Evolutionary conservation across 176 grass and related monocot genomes (phyloP).

Genomic region (Poa annua): DNA sequence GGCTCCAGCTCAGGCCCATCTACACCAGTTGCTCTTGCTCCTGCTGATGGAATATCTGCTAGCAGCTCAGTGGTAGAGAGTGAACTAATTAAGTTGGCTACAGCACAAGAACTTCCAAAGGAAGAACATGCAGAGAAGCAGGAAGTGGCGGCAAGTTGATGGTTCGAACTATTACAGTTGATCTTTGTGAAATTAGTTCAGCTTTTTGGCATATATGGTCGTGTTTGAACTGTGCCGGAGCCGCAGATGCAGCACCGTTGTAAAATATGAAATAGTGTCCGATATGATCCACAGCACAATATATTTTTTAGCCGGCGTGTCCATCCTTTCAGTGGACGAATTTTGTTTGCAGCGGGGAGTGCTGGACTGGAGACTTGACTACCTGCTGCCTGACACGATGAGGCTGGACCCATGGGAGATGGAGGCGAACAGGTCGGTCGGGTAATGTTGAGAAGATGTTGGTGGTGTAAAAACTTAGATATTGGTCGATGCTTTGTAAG

Average conservation of each 20-base stretch:
- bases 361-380: not conserved
- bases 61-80: slow-evolving; percentile 44
- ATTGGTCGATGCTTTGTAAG: slow-evolving; percentile 4
- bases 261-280: slow-evolving; percentile 57
- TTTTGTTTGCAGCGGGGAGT: slow-evolving; percentile 45
- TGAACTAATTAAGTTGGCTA: slow-evolving; percentile 52
- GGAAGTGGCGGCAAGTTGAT: slow-evolving; percentile 36
- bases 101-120: slow-evolving; percentile 45
- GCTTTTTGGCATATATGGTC: slow-evolving; percentile 30
- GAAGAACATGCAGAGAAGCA: slow-evolving; percentile 48
- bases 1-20: slow-evolving; percentile 52
- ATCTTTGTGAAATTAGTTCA: slow-evolving; percentile 46
- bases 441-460: not conserved
- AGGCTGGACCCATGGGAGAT: slow-evolving; percentile 7
- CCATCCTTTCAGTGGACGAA: slow-evolving; percentile 43
- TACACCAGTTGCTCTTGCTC: slow-evolving; percentile 47
- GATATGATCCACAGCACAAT: slow-evolving; percentile 43
- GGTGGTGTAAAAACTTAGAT: slow-evolving; percentile 36
- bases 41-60: slow-evolving; percentile 46
- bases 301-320: slow-evolving; percentile 15
- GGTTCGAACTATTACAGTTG: slow-evolving; percentile 13
- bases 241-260: slow-evolving; percentile 50
- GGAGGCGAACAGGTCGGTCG: slow-evolving; percentile 6
- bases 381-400: slow-evolving; percentile 26
- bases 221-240: slow-evolving; percentile 44